Percentiles rank a stretch among this genome's conserved stretches.
These are phyloP conservation scores for Amaranthus palmeri DNA, from an alignment of 148 eudicot species.

Conservation along the genomic window DNA sequence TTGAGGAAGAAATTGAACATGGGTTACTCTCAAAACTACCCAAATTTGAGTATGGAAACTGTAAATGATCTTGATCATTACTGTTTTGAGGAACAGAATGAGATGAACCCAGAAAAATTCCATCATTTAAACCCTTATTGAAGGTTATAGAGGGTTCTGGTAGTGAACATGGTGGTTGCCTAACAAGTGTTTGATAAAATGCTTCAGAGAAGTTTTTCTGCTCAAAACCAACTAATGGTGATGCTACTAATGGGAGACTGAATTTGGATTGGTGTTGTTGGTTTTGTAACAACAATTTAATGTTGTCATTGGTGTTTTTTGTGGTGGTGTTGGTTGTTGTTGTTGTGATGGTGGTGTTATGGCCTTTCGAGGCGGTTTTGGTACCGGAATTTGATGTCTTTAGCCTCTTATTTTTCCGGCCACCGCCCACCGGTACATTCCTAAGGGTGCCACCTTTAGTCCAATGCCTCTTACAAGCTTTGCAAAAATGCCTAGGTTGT, in stretches of 20 bases:
- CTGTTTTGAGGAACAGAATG: conserved; percentile 14
- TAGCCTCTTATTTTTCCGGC: conserved; percentile 74
- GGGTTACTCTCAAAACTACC: conserved; percentile 38
- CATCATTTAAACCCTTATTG: conserved; percentile 20
- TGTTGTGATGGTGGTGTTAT: conserved; percentile 7
- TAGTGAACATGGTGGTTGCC: conserved; percentile 12
- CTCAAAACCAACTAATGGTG: not conserved
- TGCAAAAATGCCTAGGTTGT: conserved; percentile 84
- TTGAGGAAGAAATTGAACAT: conserved; percentile 32
- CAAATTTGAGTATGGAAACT: conserved; percentile 37
- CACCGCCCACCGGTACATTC: conserved; percentile 84
- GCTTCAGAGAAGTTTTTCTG: conserved; percentile 24
- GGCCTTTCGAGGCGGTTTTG: conserved; percentile 25
- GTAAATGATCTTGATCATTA: conserved; percentile 33
- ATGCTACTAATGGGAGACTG: conserved; percentile 11
- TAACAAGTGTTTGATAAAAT: conserved; percentile 26
- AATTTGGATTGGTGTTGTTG: conserved; percentile 16
- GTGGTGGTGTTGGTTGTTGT: not conserved
- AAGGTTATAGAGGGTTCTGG: conserved; percentile 17
- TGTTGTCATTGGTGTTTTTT: conserved; percentile 2
- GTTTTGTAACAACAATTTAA: conserved; percentile 16
- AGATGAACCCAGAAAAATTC: conserved; percentile 23
- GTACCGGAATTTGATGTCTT: conserved; percentile 29
- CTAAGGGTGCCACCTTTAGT: conserved; percentile 92
- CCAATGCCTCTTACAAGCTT: conserved; percentile 95